phyloP scores from a whole-genome alignment of 179 eudicot species.

The Drosera spatulata region DNA sequence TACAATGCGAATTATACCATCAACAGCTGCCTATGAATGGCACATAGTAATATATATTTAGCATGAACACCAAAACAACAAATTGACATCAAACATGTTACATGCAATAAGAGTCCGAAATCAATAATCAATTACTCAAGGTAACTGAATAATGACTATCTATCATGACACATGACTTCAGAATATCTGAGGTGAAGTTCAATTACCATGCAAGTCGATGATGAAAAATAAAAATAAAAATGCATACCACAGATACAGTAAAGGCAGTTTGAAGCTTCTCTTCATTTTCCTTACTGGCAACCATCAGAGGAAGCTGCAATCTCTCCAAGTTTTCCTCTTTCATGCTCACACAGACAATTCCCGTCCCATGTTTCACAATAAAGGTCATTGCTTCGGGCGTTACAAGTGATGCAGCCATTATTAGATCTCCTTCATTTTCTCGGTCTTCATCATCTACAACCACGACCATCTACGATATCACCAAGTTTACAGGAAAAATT shows the following conservation, averaged over 20 bases:
- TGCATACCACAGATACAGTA: slow-evolving; percentile 76
- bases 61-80: background rate
- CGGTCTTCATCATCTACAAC: slow-evolving; percentile 90
- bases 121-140: too few species aligned
- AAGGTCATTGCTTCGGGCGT: slow-evolving; percentile 91
- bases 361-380: slow-evolving; percentile 83
- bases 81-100: background rate
- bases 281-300: slow-evolving; percentile 51
- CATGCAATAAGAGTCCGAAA: too few species aligned
- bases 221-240: background rate
- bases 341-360: slow-evolving; percentile 93
- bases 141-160: background rate
- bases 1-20: background rate
- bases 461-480: slow-evolving; percentile 58
- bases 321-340: slow-evolving; percentile 68
- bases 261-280: slow-evolving; percentile 78
- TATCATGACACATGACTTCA: background rate
- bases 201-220: background rate
- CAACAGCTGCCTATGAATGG: background rate
- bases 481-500: background rate
- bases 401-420: slow-evolving; percentile 77
- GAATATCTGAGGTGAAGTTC: background rate
- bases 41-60: background rate
- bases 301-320: slow-evolving; percentile 80
- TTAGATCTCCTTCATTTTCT: slow-evolving; percentile 87